Conservation (phyloP, 1,284 basidiomycete species). For the Puccinia hordei region DNA sequence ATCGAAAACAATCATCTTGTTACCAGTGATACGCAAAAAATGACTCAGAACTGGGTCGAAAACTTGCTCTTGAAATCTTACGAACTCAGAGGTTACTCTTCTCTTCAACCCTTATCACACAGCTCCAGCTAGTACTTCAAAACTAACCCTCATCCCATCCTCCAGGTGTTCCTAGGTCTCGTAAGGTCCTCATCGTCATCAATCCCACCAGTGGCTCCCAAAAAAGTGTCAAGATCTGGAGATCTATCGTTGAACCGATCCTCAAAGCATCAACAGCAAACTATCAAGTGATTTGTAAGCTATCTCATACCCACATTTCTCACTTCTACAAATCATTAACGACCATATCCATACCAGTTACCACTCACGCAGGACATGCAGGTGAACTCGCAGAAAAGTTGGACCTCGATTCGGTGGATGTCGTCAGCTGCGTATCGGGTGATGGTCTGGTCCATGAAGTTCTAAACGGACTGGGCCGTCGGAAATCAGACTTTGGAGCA, state of each 20-base stretch:
- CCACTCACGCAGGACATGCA: conserved; percentile 73
- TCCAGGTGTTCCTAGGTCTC: conserved; percentile 11
- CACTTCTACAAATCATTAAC: conserved; percentile 4
- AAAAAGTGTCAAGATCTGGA: conserved; percentile 68
- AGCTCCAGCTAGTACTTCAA: not conserved
- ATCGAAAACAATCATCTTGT: not conserved
- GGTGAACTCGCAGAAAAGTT: conserved; percentile 70
- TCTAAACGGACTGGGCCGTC: conserved; percentile 83
- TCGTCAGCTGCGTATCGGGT: conserved; percentile 79
- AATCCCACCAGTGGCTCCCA: conserved; percentile 88
- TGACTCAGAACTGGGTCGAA: not conserved
- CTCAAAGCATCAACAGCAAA: conserved; percentile 74
- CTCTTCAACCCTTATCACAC: not conserved
- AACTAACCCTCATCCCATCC: not conserved
- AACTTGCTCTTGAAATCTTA: conserved; percentile 17
- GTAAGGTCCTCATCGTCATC: conserved; percentile 66
- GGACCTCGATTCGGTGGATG: conserved; percentile 69
- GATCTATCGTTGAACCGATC: conserved; percentile 74
- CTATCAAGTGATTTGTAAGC: conserved; percentile 68
- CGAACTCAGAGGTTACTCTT: conserved; percentile 4
- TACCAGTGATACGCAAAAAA: not conserved
- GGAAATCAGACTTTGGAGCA: conserved; percentile 66
- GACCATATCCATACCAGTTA: conserved; percentile 64
- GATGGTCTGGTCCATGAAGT: conserved; percentile 89
- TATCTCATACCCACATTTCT: not conserved